Evolutionary conservation across 345 rosid genomes (phyloP).

Genomic region (Eucalyptus virginea): DNA sequence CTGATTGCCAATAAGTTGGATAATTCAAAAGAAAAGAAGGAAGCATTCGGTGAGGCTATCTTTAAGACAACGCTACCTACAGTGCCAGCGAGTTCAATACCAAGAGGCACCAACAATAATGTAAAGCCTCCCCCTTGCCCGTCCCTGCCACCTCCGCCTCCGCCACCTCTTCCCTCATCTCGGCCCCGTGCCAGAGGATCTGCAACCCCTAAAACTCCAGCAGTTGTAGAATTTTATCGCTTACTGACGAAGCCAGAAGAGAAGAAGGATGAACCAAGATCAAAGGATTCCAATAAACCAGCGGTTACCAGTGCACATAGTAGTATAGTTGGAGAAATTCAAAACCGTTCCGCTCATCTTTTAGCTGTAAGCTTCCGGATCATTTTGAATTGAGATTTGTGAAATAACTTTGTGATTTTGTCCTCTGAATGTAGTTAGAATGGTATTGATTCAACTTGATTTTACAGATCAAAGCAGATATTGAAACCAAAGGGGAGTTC

Average conservation of each 20-base stretch:
- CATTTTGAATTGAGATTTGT: not conserved
- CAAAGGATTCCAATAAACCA: constrained; percentile 19
- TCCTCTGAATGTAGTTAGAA: not conserved
- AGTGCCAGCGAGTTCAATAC: constrained; percentile 1
- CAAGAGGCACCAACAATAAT: constrained; percentile 3
- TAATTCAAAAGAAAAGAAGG: constrained; percentile 30
- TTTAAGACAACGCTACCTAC: constrained; percentile 1
- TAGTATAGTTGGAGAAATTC: constrained; percentile 87
- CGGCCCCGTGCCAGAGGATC: constrained; percentile 35
- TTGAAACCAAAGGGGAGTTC: constrained; percentile 77
- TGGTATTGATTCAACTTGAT: not conserved
- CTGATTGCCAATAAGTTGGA: constrained; percentile 60
- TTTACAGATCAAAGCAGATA: constrained; percentile 67
- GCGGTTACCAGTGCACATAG: constrained; percentile 37
- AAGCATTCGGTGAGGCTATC: constrained; percentile 13
- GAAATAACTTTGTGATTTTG: not conserved
- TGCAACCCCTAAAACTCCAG: constrained; percentile 32
- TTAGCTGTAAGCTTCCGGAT: constrained; percentile 50
- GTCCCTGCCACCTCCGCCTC: constrained; percentile 38
- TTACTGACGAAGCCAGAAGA: constrained; percentile 41
- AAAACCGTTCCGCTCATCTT: constrained; percentile 77
- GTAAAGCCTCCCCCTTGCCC: constrained; percentile 8
- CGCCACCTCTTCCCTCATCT: constrained; percentile 55
- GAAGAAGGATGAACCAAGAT: constrained; percentile 12
- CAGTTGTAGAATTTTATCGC: constrained; percentile 32